Percentiles rank a stretch among this genome's conserved stretches.
phyloP scores from a whole-genome alignment of 2,329 filamentous ascomycete genomes.

The Phaeosphaeriaceae sp. region DNA sequence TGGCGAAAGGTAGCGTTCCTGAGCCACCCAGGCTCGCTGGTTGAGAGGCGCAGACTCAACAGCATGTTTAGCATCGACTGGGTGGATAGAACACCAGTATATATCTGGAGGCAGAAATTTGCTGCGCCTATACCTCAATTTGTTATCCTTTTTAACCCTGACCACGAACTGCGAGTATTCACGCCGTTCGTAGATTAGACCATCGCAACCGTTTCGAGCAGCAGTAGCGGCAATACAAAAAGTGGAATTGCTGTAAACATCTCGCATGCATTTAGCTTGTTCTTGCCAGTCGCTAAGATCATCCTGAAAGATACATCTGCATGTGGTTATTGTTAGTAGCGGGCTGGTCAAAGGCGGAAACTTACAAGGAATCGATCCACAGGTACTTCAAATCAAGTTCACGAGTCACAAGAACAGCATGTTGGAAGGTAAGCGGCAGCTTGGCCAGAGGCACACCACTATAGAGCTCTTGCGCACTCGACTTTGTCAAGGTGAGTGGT shows the following conservation, averaged over 20 bases:
- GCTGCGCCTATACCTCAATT: no score
- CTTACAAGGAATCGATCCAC: slow-evolving; percentile 1
- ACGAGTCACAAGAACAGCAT: neutral
- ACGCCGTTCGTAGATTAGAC: slow-evolving; percentile 9
- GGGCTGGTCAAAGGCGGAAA: neutral
- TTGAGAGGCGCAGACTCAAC: slow-evolving; percentile 14
- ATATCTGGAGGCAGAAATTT: neutral
- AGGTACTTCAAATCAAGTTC: neutral
- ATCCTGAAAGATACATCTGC: slow-evolving; percentile 24
- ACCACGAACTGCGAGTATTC: neutral
- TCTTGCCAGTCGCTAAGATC: slow-evolving; percentile 10
- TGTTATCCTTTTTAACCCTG: neutral
- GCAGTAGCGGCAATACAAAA: slow-evolving; percentile 17
- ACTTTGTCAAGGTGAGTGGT: neutral
- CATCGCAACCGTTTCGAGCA: neutral
- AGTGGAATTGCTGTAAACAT: slow-evolving; percentile 12
- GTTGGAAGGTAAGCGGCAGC: neutral
- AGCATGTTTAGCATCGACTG: neutral
- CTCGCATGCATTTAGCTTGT: slow-evolving; percentile 10
- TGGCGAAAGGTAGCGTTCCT: slow-evolving; percentile 18
- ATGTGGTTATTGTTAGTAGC: neutral
- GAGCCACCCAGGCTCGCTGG: slow-evolving; percentile 21
- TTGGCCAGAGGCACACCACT: neutral
- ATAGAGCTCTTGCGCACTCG: neutral
- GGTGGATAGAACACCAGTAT: neutral